Evolutionary conservation across 805 yeast genomes (phyloP).

Genomic region (Saturnispora saitoi): DNA sequence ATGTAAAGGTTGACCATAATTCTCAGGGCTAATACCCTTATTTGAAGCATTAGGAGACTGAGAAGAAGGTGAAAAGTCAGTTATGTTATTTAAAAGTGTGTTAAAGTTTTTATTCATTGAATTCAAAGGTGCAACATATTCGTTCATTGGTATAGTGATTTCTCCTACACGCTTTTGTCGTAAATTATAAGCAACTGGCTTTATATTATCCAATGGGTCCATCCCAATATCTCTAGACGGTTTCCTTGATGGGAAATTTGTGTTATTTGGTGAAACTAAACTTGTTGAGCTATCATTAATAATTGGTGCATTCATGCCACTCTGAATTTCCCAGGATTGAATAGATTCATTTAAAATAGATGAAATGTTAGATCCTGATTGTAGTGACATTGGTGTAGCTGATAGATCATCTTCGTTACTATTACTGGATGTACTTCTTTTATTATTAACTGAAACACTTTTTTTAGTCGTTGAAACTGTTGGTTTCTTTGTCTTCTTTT

Average conservation of each 20-base stretch:
- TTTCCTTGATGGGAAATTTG: conserved; percentile 14
- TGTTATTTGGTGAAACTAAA: conserved; percentile 16
- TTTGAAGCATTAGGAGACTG: conserved; percentile 2
- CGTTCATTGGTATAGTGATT: conserved; percentile 28
- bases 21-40: conserved; percentile 7
- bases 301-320: not conserved
- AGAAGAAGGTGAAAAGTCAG: conserved; percentile 12
- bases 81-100: conserved; percentile 20
- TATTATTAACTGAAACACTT: not conserved
- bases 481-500: conserved; percentile 18
- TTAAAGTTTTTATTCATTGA: conserved; percentile 29
- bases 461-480: conserved; percentile 18
- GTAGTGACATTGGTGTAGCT: not conserved
- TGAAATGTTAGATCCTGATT: not conserved
- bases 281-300: conserved; percentile 21
- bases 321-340: not conserved
- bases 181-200: conserved; percentile 14
- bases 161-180: conserved; percentile 26
- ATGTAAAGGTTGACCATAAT: not conserved
- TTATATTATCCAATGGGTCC: conserved; percentile 19
- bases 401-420: not conserved
- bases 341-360: not conserved
- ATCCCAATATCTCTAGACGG: conserved; percentile 25
- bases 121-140: conserved; percentile 30
- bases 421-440: not conserved